These are phyloP conservation scores for Acrocalymma vagum DNA, from an alignment of 2,329 filamentous ascomycete genomes.

Conservation along the genomic window DNA sequence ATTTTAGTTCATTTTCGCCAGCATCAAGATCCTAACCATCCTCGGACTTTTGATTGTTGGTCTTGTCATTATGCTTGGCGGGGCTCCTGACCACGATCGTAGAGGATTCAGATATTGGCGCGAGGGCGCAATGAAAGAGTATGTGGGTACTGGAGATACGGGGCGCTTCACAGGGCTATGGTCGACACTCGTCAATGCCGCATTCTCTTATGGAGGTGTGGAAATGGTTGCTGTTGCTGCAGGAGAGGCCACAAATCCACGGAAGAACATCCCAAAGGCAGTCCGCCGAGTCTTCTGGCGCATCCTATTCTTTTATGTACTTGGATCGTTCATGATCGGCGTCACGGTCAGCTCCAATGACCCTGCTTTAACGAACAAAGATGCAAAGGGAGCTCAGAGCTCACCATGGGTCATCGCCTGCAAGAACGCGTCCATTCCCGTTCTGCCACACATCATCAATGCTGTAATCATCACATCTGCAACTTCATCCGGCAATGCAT, in stretches of 20 bases:
- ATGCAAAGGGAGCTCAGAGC: conserved; percentile 43
- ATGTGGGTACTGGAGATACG: conserved; percentile 62
- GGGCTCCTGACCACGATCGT: conserved; percentile 41
- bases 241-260: conserved; percentile 45
- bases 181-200: conserved; percentile 63
- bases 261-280: conserved; percentile 61
- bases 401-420: conserved; percentile 70
- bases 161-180: conserved; percentile 71
- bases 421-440: conserved; percentile 70
- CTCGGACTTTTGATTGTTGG: conserved; percentile 39
- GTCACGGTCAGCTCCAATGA: conserved; percentile 67
- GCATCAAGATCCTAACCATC: conserved; percentile 56
- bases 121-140: conserved; percentile 61
- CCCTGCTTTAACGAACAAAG: conserved; percentile 56
- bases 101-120: conserved; percentile 75
- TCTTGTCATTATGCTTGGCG: conserved; percentile 46
- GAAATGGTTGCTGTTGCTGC: conserved; percentile 49
- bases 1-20: conserved; percentile 56
- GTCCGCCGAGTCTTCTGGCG: conserved; percentile 64
- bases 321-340: conserved; percentile 63
- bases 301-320: conserved; percentile 64
- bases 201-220: conserved; percentile 46
- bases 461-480: conserved; percentile 78
- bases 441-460: conserved; percentile 77
- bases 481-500: conserved; percentile 74